Evolutionary conservation across 1,284 basidiomycete species (phyloP).

Genomic region (Ustilago shanxiensis): DNA sequence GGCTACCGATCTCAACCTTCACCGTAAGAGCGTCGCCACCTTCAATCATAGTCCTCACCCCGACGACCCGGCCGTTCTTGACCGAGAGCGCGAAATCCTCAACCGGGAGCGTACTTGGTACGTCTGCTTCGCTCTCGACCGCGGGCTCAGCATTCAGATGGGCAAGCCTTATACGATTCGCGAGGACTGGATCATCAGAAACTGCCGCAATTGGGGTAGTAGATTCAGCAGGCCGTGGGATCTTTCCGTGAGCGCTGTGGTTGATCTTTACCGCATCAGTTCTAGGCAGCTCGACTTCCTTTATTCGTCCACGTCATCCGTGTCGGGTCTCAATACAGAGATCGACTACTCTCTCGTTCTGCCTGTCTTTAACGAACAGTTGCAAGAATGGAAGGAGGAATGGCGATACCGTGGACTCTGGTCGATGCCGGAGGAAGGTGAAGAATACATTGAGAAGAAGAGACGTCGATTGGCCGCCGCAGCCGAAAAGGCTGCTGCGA

Average conservation of each 20-base stretch:
- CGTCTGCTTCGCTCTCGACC: slow-evolving; percentile 88
- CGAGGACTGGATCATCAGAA: slow-evolving; percentile 86
- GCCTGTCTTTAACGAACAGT: slow-evolving; percentile 85
- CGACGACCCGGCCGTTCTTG: slow-evolving; percentile 66
- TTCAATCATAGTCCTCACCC: slow-evolving; percentile 69
- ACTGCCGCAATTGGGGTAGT: slow-evolving; percentile 78
- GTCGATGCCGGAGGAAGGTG: slow-evolving; percentile 30
- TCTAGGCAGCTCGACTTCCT: slow-evolving; percentile 89
- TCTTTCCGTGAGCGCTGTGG: slow-evolving; percentile 60
- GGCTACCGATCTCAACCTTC: slow-evolving; percentile 94
- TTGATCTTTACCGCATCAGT: slow-evolving; percentile 61
- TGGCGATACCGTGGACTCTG: slow-evolving; percentile 72
- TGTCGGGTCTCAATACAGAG: slow-evolving; percentile 86
- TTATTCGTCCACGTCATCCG: slow-evolving; percentile 83
- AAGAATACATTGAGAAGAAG: slow-evolving; percentile 38
- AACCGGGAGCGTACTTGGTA: slow-evolving; percentile 96
- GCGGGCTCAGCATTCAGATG: slow-evolving; percentile 87
- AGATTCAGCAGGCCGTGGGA: slow-evolving; percentile 66
- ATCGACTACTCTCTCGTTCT: slow-evolving; percentile 87
- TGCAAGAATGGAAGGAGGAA: slow-evolving; percentile 78
- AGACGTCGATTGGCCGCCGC: slow-evolving; percentile 11
- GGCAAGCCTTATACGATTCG: slow-evolving; percentile 87
- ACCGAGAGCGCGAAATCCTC: slow-evolving; percentile 86
- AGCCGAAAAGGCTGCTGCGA: slow-evolving; percentile 27
- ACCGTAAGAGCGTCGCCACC: slow-evolving; percentile 82